Base-by-base conservation (phyloP, 2,329 filamentous ascomycete genomes). In the Bipolaris gigantea region DNA sequence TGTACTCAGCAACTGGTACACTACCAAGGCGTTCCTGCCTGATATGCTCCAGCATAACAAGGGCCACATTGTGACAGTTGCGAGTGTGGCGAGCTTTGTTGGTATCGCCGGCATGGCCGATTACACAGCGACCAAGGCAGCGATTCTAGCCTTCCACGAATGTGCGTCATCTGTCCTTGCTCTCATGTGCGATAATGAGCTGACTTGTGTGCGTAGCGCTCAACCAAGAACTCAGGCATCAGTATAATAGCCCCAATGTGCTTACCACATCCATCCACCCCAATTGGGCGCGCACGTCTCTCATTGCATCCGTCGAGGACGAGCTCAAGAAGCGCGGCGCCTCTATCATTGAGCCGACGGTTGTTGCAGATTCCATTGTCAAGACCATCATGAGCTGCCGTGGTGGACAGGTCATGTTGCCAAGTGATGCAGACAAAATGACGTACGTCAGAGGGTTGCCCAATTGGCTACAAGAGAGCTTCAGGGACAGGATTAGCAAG, bases 51-150 rank as follows among this genome's bases (percentile, higher is more conserved):
- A 55, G 3, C 48, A 60, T 16, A 69, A 74, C 51, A 78, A 64
- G 67, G 83, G 83, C 2, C 83, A 85, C 56, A 73, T 85, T 27
- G 75, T 86, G 10, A 83, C 81, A 0, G 75, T 85, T 13, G 82
- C 83, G 2, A 82, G 79, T 53, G 74, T 80, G 63, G 81, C 81
- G 9, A 80, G 78, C 33, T 84, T 80, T 61, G 53, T 81, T 5
- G 71, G 73, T 0, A 58, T 79, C 4, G 76, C 74, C 1, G 76
- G 80, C 27, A 79, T 84, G 57, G 78, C 78, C 9, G 80, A 83
- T 56, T 85, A 85, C 65, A 76, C 73, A 38, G 75, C 75, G 46
- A 79, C 78, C 42, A 85, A 85, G 65, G 77, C 77, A 0, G 80
- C 76, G 21, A 79, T 80, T 0, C 66, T 84, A 38, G 74, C 78